Evolutionary conservation across 371 early-diverging fungal species (phyloP).

Genomic region (Apophysomyces ossiformis): DNA sequence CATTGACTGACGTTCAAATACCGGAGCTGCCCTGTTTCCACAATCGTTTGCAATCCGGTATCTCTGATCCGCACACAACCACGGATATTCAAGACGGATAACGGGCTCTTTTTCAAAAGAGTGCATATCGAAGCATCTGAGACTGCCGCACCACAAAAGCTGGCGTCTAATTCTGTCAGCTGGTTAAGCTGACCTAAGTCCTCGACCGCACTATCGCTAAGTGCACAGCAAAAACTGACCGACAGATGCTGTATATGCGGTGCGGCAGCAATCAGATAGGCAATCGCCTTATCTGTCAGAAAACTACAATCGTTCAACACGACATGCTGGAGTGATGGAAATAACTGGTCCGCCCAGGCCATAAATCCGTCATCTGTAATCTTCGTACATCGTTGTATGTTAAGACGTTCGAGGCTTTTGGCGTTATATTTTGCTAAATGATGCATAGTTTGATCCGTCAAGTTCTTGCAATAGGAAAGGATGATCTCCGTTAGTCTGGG

Average conservation of each 20-base stretch:
- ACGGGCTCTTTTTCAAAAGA: conserved; percentile 29
- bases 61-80: conserved; percentile 74
- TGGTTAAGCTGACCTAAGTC: conserved; percentile 48
- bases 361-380: conserved; percentile 73
- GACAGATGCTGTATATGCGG: conserved; percentile 59
- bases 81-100: conserved; percentile 20
- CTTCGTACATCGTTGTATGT: conserved; percentile 81
- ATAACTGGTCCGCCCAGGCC: conserved; percentile 47
- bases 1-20: conserved; percentile 31
- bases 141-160: conserved; percentile 80
- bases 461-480: conserved; percentile 79
- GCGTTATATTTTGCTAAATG: conserved; percentile 44
- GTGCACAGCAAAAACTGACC: conserved; percentile 82
- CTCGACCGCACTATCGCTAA: conserved; percentile 68
- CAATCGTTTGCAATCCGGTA: conserved; percentile 42
- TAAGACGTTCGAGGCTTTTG: conserved; percentile 50
- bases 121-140: conserved; percentile 63
- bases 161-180: conserved; percentile 64
- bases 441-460: conserved; percentile 65
- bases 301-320: conserved; percentile 81
- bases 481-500: conserved; percentile 44
- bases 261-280: conserved; percentile 55
- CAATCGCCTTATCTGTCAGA: conserved; percentile 71
- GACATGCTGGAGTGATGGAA: conserved; percentile 54
- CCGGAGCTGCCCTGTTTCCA: conserved; percentile 16